Base-by-base conservation (phyloP, 1,284 basidiomycete species). In the Amylostereum chailletii region DNA sequence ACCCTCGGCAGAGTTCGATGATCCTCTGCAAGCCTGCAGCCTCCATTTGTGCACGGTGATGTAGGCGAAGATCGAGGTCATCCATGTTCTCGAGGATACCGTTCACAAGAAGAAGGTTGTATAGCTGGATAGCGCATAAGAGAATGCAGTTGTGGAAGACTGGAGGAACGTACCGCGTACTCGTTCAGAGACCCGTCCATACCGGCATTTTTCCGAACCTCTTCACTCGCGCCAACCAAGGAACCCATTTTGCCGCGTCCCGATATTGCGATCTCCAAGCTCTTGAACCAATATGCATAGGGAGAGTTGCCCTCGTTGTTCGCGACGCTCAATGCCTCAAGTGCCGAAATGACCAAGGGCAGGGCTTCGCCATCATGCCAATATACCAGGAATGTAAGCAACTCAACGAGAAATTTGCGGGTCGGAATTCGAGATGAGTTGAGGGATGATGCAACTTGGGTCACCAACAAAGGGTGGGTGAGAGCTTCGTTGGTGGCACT, bases 161-260 rank as follows among this genome's bases (percentile, higher is more conserved):
- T n/a, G 29, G 37, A 55, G 51, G 46, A 5, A 72, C 84, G 63
- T 58, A 94, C 87, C 61, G 86, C 85, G 58, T 92, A 94, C 51
- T 94, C 92, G 55, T 86, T 86, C 52, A 94, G 66, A 40, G 76
- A 79, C 37, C 72, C 77, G 53, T 86, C 82, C 40, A 75, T 71
- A 45, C 81, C 83, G 42, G 76, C 80, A 42, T 74, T 71, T 47
- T 56, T 61, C 57, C 79, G 82, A 51, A 95, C 78, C 55, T 96
- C 91, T 34, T 94, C 90, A 57, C 92, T 94, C 6, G 92, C 90
- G 2, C 96, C 95, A 5, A 99, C 95, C 45, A 90, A 68, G 62
- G 89, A 95, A 2, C 95, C 95, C 92, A 98, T 95, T 64, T 85
- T 88, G 1, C 96, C 95, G 52, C 93, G 72, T 1, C 94, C 93